phyloP scores from a whole-genome alignment of 257 asterid genomes.

The Solanum lignicaule region DNA sequence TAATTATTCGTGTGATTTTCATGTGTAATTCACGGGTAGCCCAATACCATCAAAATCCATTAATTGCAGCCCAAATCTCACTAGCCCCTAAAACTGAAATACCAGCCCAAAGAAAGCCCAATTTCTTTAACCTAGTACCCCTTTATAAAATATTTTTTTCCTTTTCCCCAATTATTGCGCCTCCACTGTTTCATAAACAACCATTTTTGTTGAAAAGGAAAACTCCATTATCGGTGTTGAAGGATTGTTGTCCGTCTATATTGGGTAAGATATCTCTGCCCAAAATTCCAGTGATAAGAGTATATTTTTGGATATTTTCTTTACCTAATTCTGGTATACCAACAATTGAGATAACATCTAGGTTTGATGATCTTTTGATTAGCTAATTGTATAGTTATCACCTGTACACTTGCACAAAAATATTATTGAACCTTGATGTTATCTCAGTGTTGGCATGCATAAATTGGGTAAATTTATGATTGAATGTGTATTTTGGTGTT shows the following conservation, averaged over 20 bases:
- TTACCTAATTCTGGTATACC: neutral
- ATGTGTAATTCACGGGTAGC: neutral
- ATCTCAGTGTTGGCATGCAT: conserved; percentile 3
- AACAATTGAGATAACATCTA: neutral
- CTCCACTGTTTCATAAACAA: neutral
- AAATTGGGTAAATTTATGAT: neutral
- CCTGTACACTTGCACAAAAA: neutral
- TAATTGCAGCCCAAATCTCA: neutral
- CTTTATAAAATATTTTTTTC: neutral
- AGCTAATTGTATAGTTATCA: neutral
- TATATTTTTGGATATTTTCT: neutral
- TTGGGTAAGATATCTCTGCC: neutral
- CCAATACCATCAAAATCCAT: neutral
- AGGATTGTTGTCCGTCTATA: neutral
- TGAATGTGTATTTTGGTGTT: neutral
- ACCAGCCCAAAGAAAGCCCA: neutral
- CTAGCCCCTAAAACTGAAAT: neutral
- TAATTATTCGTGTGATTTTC: neutral
- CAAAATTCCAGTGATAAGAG: neutral
- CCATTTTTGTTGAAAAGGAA: neutral
- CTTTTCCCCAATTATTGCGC: neutral
- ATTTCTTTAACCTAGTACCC: neutral
- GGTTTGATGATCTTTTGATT: neutral
- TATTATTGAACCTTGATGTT: neutral
- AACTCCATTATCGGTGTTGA: neutral